Conservation (phyloP, 2,329 filamentous ascomycete genomes). For the Talaromyces sp. region DNA sequence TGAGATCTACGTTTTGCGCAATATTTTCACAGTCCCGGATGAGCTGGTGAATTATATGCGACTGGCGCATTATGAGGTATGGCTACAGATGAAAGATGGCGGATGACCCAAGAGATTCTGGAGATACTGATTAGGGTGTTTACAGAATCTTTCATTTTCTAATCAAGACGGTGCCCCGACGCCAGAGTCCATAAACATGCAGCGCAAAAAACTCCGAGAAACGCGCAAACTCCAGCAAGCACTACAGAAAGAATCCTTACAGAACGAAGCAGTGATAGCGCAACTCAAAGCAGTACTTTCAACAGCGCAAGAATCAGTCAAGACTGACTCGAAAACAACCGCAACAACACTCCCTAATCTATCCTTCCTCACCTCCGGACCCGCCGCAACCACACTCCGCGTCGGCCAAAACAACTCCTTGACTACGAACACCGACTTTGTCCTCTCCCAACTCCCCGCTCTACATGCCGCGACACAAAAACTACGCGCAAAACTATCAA, state of each 20-base stretch:
- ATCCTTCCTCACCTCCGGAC: conserved; percentile 55
- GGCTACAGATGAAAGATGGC: neutral
- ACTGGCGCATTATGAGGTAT: conserved; percentile 78
- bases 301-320: conserved; percentile 19
- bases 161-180: conserved; percentile 48
- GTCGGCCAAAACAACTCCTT: conserved; percentile 38
- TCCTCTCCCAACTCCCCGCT: conserved; percentile 76
- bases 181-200: conserved; percentile 65
- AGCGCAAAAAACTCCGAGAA: conserved; percentile 71
- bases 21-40: conserved; percentile 70
- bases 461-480: conserved; percentile 67
- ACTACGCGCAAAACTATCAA: conserved; percentile 62
- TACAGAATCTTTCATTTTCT: conserved; percentile 38
- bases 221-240: conserved; percentile 71
- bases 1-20: conserved; percentile 85
- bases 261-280: conserved; percentile 68
- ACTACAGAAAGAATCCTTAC: conserved; percentile 65
- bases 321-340: conserved; percentile 21
- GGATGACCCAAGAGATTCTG: neutral
- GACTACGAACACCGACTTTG: conserved; percentile 60
- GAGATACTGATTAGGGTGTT: neutral
- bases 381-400: conserved; percentile 46
- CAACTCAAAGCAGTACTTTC: conserved; percentile 61
- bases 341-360: conserved; percentile 38
- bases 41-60: conserved; percentile 74